These are phyloP conservation scores for Castanopsis chinensis DNA, from an alignment of 306 rosid species.

Conservation along the genomic window DNA sequence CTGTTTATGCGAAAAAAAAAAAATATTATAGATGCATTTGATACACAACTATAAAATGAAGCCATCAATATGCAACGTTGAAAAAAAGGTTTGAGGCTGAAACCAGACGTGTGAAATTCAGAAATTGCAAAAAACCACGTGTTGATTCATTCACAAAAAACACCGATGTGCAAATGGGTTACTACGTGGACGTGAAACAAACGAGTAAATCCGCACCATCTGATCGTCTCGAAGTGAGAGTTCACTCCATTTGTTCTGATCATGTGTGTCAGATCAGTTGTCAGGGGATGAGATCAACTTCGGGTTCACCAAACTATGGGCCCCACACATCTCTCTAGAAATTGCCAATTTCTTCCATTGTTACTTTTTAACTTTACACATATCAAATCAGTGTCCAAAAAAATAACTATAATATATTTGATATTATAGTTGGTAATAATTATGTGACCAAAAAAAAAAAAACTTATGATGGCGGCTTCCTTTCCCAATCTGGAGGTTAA, in stretches of 20 bases:
- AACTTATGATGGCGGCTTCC: no score
- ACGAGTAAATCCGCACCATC: background rate
- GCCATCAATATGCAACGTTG: no score
- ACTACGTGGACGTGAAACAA: background rate
- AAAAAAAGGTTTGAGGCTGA: no score
- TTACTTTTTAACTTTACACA: background rate
- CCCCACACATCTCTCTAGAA: background rate
- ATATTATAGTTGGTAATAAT: no score
- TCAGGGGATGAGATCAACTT: constrained; percentile 31
- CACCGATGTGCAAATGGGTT: background rate
- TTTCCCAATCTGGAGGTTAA: background rate
- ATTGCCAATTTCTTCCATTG: background rate
- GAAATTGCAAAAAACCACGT: no score
- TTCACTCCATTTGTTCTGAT: constrained; percentile 12
- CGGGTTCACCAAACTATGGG: constrained; percentile 25
- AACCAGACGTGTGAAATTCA: no score
- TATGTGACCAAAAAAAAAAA: no score
- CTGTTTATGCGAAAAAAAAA: no score
- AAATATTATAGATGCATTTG: no score
- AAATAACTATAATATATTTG: no score
- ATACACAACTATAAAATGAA: no score
- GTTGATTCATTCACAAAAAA: background rate
- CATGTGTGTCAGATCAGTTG: constrained; percentile 22
- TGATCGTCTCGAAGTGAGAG: constrained; percentile 26
- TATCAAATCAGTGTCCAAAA: background rate